Base-by-base conservation (phyloP, 441 rosid genomes). In the Aquilaria agallochum region DNA sequence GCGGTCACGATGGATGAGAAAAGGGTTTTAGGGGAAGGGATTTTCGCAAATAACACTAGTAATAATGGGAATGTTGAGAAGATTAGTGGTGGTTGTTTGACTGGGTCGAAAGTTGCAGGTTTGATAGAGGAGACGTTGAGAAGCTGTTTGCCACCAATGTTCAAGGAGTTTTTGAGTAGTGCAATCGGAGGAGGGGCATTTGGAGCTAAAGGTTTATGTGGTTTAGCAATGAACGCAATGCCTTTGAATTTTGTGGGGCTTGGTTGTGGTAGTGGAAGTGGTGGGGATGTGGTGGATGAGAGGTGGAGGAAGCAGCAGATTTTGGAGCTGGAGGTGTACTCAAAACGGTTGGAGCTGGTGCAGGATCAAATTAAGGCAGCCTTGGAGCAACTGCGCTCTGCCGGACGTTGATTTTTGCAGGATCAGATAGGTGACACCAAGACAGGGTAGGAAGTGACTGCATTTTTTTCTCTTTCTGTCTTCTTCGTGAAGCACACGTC, bases 221-320 rank as follows among this genome's bases (percentile, higher is more conserved):
- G 74, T 4, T 57, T 75, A 70, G 65, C 76, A 0, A 68, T 66
- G 76, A 78, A 78, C 68, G 70, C 78, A 12, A 58, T 76, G 74
- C 81, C 83, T 0, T 58, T 77, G 69, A 72, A 64, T 55, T 79
- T 83, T 71, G 80, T 55, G 11, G 68, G 61, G 36, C 11, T 45
- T 2, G 48, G 34, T 36, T 57, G 31, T 57, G 57, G 57, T 2
- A 45, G 42, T 15, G 68, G 68, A 11, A 48, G 42, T 15, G 68
- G 68, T 30, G 79, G 76, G 44, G 89, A 79, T 52, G 69, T 70
- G 75, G 70, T 55, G 14, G 97, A 91, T 58, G 97, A 85, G 60
- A 82, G 75, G 65, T 91, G 97, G 97, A 91, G 89, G 86, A 91
- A 85, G 68, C 97, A 91, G 65, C 96, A 89, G 82, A 87, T 91